Evolutionary conservation across 2,329 filamentous ascomycete species (phyloP).

Genomic region (Ceratocystis diversiconidia): DNA sequence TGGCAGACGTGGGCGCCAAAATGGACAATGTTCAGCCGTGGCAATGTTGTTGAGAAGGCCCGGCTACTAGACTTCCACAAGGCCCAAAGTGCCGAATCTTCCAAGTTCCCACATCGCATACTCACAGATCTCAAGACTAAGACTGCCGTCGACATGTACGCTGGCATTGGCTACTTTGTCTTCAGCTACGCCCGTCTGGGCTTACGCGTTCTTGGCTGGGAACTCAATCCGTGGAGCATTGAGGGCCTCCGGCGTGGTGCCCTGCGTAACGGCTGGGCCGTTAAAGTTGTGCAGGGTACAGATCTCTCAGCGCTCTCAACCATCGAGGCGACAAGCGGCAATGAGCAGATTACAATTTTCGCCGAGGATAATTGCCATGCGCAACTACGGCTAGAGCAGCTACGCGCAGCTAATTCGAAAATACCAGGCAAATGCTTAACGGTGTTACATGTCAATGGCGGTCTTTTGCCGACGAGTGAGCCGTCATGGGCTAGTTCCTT

Average conservation of each 20-base stretch:
- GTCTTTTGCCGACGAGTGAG: constrained; percentile 45
- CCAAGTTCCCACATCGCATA: constrained; percentile 2
- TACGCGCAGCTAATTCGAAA: constrained; percentile 23
- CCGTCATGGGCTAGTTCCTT: constrained; percentile 39
- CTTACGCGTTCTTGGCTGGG: constrained; percentile 68
- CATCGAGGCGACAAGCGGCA: constrained; percentile 28
- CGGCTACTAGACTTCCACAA: constrained; percentile 46
- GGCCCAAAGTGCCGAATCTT: background rate
- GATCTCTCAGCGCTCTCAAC: constrained; percentile 25
- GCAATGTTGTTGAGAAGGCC: constrained; percentile 81
- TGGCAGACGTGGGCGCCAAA: constrained; percentile 73
- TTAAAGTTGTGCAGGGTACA: constrained; percentile 36
- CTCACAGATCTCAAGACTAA: constrained; percentile 1
- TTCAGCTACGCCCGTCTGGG: constrained; percentile 68
- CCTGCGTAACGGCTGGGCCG: constrained; percentile 49
- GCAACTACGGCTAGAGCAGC: constrained; percentile 27
- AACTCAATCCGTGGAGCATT: constrained; percentile 77
- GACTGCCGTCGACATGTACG: constrained; percentile 65
- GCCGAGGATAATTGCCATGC: constrained; percentile 52
- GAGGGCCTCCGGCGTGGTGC: constrained; percentile 72
- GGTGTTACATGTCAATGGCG: constrained; percentile 48
- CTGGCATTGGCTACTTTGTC: constrained; percentile 86
- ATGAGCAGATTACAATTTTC: constrained; percentile 50
- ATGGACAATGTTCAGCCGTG: constrained; percentile 89
- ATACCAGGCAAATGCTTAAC: constrained; percentile 19